Evolutionary conservation across 768 basidiomycete species (phyloP).

Genomic region (Termitomyces titanicus): DNA sequence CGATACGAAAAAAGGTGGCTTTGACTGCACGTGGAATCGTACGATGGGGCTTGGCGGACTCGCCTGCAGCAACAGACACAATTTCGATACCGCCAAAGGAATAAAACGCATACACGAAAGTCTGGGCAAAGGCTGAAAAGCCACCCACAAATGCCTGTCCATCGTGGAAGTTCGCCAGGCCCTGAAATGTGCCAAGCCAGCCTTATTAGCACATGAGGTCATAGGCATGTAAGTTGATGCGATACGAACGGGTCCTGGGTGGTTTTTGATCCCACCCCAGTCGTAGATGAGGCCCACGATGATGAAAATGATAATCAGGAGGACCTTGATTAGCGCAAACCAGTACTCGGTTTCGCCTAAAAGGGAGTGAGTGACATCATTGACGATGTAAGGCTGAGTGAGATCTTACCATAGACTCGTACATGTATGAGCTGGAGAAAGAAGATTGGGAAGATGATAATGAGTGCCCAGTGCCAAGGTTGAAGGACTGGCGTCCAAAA

Average conservation of each 20-base stretch:
- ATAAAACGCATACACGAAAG: conserved; percentile 69
- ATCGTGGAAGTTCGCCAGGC: conserved; percentile 45
- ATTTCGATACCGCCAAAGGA: conserved; percentile 69
- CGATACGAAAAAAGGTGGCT: conserved; percentile 63
- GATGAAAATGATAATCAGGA: conserved; percentile 60
- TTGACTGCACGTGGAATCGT: conserved; percentile 63
- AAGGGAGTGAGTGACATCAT: not conserved
- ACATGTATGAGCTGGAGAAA: conserved; percentile 52
- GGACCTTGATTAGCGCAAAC: conserved; percentile 61
- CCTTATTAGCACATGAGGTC: conserved; percentile 5
- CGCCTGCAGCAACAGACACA: conserved; percentile 70
- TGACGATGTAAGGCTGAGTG: not conserved
- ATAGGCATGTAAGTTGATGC: not conserved
- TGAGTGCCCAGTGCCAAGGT: conserved; percentile 54
- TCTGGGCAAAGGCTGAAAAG: conserved; percentile 48
- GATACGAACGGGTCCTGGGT: conserved; percentile 52
- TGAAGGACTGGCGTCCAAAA: conserved; percentile 46
- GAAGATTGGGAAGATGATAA: conserved; percentile 52
- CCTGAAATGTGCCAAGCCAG: conserved; percentile 25
- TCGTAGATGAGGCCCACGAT: conserved; percentile 58
- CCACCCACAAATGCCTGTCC: conserved; percentile 53
- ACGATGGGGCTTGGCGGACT: conserved; percentile 60
- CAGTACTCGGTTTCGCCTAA: conserved; percentile 61
- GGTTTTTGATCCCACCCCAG: conserved; percentile 55
- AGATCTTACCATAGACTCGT: conserved; percentile 47